A percentile compares a stretch with the other conserved stretches of the same genome.
These are phyloP conservation scores for Suillus bovinus DNA, from an alignment of 768 basidiomycete genomes.

Conservation along the genomic window DNA sequence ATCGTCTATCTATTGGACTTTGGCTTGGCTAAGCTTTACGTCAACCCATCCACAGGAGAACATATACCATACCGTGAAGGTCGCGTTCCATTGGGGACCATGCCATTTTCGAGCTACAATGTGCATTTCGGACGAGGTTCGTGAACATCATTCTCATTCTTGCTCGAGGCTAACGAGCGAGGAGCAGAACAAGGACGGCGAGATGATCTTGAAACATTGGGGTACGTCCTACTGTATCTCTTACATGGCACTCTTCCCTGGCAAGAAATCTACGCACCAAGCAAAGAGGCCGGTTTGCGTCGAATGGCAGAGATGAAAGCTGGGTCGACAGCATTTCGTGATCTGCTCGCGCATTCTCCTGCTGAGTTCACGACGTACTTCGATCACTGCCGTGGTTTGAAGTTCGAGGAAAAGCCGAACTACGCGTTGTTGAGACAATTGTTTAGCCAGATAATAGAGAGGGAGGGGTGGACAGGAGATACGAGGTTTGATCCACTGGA, in stretches of 20 bases:
- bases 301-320: conserved; percentile 19
- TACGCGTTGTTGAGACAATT: conserved; percentile 18
- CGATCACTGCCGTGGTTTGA: conserved; percentile 18
- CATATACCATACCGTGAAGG: not conserved
- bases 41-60: not conserved
- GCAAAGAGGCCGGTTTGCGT: conserved; percentile 6
- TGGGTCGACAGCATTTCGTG: not conserved
- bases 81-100: not conserved
- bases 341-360: conserved; percentile 3
- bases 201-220: conserved; percentile 27
- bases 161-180: not conserved
- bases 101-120: conserved; percentile 8
- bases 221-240: conserved; percentile 21
- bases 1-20: conserved; percentile 24
- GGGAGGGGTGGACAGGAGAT: not conserved
- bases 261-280: conserved; percentile 17
- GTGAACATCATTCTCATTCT: not conserved
- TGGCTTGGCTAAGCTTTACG: conserved; percentile 17
- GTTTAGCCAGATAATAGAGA: conserved; percentile 8
- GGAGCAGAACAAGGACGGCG: conserved; percentile 20
- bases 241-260: conserved; percentile 25
- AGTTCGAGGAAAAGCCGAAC: conserved; percentile 23
- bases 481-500: conserved; percentile 2
- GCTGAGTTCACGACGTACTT: conserved; percentile 16
- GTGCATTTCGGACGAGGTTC: conserved; percentile 17